These are phyloP conservation scores for Drosera spatulata DNA, from an alignment of 179 eudicot genomes.

Conservation along the genomic window DNA sequence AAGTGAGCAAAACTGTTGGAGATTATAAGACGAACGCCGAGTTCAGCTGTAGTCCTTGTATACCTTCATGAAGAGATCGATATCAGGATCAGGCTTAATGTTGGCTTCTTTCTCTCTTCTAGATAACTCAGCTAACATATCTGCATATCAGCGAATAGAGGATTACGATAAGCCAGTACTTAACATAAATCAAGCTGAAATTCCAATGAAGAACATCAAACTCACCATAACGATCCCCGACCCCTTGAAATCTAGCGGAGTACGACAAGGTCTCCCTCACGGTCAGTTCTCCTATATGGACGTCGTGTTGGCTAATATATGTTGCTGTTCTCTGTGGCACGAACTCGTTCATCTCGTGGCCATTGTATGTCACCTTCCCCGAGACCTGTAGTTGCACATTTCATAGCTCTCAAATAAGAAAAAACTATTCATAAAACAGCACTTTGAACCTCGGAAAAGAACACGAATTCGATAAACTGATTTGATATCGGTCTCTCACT, in stretches of 20 bases:
- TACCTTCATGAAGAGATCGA: slow-evolving; percentile 47
- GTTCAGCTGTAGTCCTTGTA: no score
- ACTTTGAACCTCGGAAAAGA: neutral
- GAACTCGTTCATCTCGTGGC: slow-evolving; percentile 38
- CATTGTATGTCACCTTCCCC: slow-evolving; percentile 36
- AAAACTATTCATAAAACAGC: neutral
- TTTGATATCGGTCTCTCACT: slow-evolving; percentile 6
- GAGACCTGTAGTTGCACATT: slow-evolving; percentile 10
- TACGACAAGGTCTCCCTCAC: slow-evolving; percentile 38
- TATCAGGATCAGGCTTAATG: slow-evolving; percentile 37
- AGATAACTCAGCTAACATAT: slow-evolving; percentile 36
- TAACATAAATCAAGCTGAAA: no score
- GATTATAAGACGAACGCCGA: no score
- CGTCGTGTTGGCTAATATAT: slow-evolving; percentile 37
- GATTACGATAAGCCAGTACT: no score
- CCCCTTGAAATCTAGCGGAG: slow-evolving; percentile 44
- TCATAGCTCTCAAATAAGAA: neutral
- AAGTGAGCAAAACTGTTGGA: no score
- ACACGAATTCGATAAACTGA: neutral
- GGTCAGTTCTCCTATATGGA: slow-evolving; percentile 36
- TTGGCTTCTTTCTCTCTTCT: slow-evolving; percentile 43
- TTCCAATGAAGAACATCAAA: neutral
- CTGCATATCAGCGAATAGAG: slow-evolving; percentile 5
- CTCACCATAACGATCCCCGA: slow-evolving; percentile 38
- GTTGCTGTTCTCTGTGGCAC: slow-evolving; percentile 46